Base-by-base conservation (phyloP, 1,284 basidiomycete species). In the Phellopilus nigrolimitatus region DNA sequence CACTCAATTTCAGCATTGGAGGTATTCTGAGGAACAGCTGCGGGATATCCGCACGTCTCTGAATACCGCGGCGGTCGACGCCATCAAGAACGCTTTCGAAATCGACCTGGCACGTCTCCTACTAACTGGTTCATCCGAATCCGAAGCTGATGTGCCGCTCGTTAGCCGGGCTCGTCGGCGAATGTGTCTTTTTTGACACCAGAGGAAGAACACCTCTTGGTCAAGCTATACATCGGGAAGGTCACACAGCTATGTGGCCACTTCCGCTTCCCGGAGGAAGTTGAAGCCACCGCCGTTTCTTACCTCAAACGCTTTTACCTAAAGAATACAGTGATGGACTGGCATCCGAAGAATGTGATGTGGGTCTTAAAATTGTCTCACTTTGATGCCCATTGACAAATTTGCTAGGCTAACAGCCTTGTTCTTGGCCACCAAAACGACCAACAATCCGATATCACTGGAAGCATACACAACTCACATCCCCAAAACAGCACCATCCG, bases 331-430 rank as follows among this genome's bases (percentile, higher is more conserved):
- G 92, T 94, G 48, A 97, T 99, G 94, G 95, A 99, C 65, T 97
- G 92, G 83, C 97, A 99, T 69, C 97, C 95, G 0, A 97, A 97
- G 70, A 90, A 91, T 61, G 91, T 99, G 63, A 98, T 99, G 95
- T 97, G 64, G 47, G 43, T 52, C 44, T 39, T 41, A n/a, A 10
- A 43, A 28, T 38, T 39, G 48, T 49, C 19, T 5, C 44, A 52
- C 25, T 17, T 8, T 28, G 4, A 28, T 31, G 13, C n/a, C 22
- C 13, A 50, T 46, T 45, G 28, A 51, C 21, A n/a, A 54, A 13
- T 21, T 17, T 48, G 8, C 7, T 61, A 98, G 95, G 93, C 76
- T 97, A 46, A 98, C 95, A 1, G 86, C 93, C 27, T 74, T 99
- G 31, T 99, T 97, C 63, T 79, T 99, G 46, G 94, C 95, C 0